Conservation (phyloP, 1,284 basidiomycete species). For the Gomphus bonarii region DNA sequence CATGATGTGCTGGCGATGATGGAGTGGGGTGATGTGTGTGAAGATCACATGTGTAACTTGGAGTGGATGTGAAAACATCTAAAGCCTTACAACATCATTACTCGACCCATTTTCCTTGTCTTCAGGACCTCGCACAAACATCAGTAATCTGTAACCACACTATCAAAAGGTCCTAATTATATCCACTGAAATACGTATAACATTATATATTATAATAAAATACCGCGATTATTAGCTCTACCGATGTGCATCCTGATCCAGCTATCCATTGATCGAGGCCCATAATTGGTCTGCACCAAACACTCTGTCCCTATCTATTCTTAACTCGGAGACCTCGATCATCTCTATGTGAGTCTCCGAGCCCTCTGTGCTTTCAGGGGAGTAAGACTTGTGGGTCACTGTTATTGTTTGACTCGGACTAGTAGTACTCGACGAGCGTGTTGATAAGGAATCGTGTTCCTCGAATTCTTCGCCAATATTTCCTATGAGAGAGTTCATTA, state of each 20-base stretch:
- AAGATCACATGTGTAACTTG: no score
- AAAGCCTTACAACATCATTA: no score
- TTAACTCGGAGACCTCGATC: background rate
- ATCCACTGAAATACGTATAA: no score
- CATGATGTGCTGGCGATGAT: no score
- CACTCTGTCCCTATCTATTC: background rate
- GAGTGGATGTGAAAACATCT: no score
- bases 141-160: no score
- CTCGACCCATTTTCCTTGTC: no score
- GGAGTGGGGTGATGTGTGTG: no score
- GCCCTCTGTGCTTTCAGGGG: background rate
- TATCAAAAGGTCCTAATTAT: no score
- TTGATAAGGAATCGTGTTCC: background rate
- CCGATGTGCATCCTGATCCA: background rate
- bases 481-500: background rate
- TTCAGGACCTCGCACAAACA: no score
- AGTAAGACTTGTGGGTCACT: no score
- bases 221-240: background rate
- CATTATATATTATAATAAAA: background rate
- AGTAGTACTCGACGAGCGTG: background rate
- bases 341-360: background rate
- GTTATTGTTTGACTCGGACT: no score
- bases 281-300: background rate
- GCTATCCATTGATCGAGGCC: background rate
- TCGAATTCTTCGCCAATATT: slow-evolving; percentile 2